Evolutionary conservation across 352 stramenopile genomes (phyloP), one percentile per base, ranked within the genome.

Genomic region (Pythium diclinum): DNA sequence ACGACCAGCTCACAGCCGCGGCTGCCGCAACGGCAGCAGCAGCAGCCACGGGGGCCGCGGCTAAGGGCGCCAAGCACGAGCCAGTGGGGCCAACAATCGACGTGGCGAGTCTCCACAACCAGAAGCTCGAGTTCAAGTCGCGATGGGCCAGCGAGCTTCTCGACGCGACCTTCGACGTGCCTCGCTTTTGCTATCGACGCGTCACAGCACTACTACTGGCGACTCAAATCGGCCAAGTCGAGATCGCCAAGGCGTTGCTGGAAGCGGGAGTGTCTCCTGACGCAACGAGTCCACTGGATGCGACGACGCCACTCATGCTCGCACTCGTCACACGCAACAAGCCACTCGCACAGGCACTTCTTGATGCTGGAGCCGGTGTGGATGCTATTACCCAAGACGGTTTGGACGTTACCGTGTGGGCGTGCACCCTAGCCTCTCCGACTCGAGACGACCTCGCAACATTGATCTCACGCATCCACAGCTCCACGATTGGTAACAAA

Each of bases 121-220:
- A 72, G 23, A 59, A 32, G 17, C 64, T 73, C 59, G 61, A 71
- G 28, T 84, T 77, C 49, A 59, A 74, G 52, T 9, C 36, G 0
- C 57, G 36, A 0, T 94, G 83, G 81, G 78, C 79, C 38, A 63
- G 63, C 13, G 36, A 79, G 16, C 40, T 92, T 8, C 67, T 92
- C 10, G 73, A 91, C 46, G 30, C 61, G 25, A 59, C 47, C 7
- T 73, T 83, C 21, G 72, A 76, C 25, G 56, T 85, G 0, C 53
- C 49, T 3, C 74, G 85, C 0, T 90, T 91, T 56, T 68, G 67
- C 10, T 89, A 91, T 34, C n/a, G 49, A 0, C 58, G 54, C 6
- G 84, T 88, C n/a, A 58, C 81, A 0, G 75, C 74, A 0, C 49
- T 94, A 0, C 44, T 91, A 1, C 69, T 94, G 3, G 79, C 81